These are phyloP conservation scores for Trebouxiophyceae sp. DNA, from an alignment of 163 green algal species.

Conservation along the genomic window DNA sequence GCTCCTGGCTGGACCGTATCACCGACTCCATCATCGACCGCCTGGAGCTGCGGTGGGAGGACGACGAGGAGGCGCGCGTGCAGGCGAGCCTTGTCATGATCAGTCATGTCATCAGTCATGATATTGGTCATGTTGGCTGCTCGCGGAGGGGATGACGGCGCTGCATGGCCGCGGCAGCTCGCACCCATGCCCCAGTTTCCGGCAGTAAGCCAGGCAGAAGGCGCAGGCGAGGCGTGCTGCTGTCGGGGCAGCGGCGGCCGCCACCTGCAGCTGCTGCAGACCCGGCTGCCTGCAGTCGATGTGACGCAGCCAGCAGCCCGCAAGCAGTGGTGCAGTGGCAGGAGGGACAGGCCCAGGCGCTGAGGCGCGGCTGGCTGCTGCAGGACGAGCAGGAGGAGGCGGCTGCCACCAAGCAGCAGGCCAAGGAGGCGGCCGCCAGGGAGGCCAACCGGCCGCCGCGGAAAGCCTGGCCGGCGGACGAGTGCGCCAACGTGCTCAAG, in stretches of 20 bases:
- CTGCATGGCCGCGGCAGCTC: too few relatives aligned
- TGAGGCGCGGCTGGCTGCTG: neutral
- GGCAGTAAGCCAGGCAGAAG: too few relatives aligned
- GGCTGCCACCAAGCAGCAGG: neutral
- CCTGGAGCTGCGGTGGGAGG: conserved; percentile 1
- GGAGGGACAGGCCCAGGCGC: neutral
- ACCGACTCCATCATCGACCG: neutral
- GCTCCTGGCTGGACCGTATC: neutral
- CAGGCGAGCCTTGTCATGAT: neutral
- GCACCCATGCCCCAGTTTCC: too few relatives aligned
- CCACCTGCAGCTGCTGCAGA: too few relatives aligned
- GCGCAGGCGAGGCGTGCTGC: too few relatives aligned
- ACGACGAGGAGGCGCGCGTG: conserved; percentile 1
- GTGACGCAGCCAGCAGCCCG: too few relatives aligned
- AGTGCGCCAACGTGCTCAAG: neutral
- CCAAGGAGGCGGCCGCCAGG: neutral
- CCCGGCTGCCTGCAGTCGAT: too few relatives aligned
- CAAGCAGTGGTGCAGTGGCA: neutral
- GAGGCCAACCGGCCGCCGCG: neutral
- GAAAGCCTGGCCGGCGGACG: neutral
- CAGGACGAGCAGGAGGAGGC: neutral
- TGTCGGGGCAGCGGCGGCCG: too few relatives aligned
- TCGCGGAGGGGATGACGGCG: too few relatives aligned
- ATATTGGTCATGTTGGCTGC: too few relatives aligned
- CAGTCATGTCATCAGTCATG: too few relatives aligned